phyloP scores from a whole-genome alignment of 2,329 filamentous ascomycete species.

The Penicillium sp. region DNA sequence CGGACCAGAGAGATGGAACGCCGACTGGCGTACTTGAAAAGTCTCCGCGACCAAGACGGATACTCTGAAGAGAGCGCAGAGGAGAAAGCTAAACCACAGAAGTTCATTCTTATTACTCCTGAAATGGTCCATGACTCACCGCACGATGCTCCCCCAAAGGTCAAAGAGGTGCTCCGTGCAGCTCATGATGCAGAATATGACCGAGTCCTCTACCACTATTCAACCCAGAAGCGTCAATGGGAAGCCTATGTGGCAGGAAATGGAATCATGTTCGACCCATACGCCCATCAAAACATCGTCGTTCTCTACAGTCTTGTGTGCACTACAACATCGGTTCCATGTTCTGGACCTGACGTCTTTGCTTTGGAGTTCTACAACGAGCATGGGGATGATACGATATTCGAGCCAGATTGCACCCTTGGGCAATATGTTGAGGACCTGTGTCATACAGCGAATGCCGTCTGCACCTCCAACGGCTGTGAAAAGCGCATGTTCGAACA shows the following conservation, averaged over 20 bases:
- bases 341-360: slow-evolving; percentile 84
- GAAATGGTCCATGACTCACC: slow-evolving; percentile 90
- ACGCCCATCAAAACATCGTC: slow-evolving; percentile 93
- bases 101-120: slow-evolving; percentile 87
- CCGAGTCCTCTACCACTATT: slow-evolving; percentile 87
- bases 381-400: slow-evolving; percentile 68
- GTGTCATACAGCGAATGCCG: slow-evolving; percentile 69
- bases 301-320: slow-evolving; percentile 92
- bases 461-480: slow-evolving; percentile 80
- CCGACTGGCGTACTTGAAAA: slow-evolving; percentile 74
- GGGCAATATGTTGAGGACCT: slow-evolving; percentile 94
- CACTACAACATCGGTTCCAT: slow-evolving; percentile 89
- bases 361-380: slow-evolving; percentile 93
- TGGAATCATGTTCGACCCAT: slow-evolving; percentile 86
- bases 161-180: slow-evolving; percentile 89
- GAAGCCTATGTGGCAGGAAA: slow-evolving; percentile 90
- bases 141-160: slow-evolving; percentile 75
- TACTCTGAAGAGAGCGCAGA: slow-evolving; percentile 47
- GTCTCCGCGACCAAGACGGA: slow-evolving; percentile 69
- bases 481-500: slow-evolving; percentile 87
- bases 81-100: slow-evolving; percentile 64
- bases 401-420: slow-evolving; percentile 79
- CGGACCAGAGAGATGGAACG: slow-evolving; percentile 88
- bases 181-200: slow-evolving; percentile 97
- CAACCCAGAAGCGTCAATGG: slow-evolving; percentile 93